A percentile compares a stretch with the other conserved stretches of the same genome.
Conservation (phyloP, 1,284 basidiomycete genomes). For the Agaricales sp. region DNA sequence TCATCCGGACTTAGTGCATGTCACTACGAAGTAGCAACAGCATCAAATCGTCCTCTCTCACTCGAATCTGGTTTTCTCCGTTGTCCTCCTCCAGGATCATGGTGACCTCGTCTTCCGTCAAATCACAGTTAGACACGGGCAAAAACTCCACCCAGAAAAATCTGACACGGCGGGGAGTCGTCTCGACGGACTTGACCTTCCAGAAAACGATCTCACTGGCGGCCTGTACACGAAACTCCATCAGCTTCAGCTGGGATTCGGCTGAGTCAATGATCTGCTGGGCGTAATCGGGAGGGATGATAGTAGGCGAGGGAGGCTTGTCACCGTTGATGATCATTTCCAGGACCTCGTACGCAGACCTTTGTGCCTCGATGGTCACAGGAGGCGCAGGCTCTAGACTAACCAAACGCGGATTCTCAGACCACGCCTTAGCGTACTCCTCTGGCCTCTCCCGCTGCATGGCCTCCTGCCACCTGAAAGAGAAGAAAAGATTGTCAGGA, state of each 20-base stretch:
- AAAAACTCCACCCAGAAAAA: background rate
- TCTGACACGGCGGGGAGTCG: background rate
- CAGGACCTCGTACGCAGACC: background rate
- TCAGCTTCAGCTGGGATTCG: background rate
- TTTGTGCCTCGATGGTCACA: background rate
- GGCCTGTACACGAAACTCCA: background rate
- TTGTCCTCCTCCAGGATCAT: background rate
- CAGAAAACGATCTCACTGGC: background rate
- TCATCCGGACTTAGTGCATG: no score
- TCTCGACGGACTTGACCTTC: background rate
- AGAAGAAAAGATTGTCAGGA: no score
- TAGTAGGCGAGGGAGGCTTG: background rate
- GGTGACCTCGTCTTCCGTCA: background rate
- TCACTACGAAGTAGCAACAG: background rate
- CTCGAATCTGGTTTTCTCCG: background rate
- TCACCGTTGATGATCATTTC: background rate
- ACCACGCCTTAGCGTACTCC: background rate
- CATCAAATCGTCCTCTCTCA: background rate
- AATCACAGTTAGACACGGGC: background rate
- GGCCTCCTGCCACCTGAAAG: background rate
- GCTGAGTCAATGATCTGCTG: background rate
- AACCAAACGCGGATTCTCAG: no score
- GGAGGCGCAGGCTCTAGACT: background rate
- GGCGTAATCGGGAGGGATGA: background rate
- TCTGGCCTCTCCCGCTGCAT: background rate